Evolutionary conservation across 2,329 filamentous ascomycete species (phyloP).

Genomic region (Diplocarpon mali): DNA sequence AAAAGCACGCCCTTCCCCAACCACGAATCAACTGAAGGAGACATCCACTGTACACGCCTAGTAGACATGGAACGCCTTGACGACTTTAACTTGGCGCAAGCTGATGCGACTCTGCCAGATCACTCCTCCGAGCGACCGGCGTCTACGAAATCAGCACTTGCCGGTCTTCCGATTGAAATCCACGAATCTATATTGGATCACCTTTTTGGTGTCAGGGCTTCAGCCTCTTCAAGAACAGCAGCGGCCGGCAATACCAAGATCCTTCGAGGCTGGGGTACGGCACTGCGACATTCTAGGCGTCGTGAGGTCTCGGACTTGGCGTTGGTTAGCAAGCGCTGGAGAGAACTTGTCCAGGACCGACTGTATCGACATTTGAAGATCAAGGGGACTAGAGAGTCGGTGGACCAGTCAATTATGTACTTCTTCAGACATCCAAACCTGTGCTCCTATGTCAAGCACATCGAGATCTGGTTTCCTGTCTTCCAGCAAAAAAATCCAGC

Average conservation of each 20-base stretch:
- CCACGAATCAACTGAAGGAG: constrained; percentile 22
- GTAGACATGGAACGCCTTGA: constrained; percentile 11
- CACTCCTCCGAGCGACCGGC: constrained; percentile 3
- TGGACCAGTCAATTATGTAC: constrained; percentile 49
- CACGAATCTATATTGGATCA: constrained; percentile 63
- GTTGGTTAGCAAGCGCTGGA: constrained; percentile 52
- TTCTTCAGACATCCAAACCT: constrained; percentile 49
- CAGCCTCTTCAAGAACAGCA: constrained; percentile 46
- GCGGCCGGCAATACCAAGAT: constrained; percentile 40
- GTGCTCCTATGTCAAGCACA: constrained; percentile 53
- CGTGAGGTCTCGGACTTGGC: constrained; percentile 57
- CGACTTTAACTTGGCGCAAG: background rate
- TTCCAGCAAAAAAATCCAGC: constrained; percentile 35
- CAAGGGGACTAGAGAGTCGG: constrained; percentile 55
- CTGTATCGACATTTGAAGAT: constrained; percentile 68
- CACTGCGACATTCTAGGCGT: constrained; percentile 53
- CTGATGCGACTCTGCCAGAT: background rate
- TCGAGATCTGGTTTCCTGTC: constrained; percentile 70
- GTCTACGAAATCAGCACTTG: constrained; percentile 13
- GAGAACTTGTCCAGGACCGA: constrained; percentile 55
- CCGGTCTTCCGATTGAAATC: constrained; percentile 53
- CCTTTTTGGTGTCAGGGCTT: constrained; percentile 57
- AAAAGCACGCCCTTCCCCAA: constrained; percentile 27
- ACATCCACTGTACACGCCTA: constrained; percentile 17
- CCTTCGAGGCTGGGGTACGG: constrained; percentile 51